Base-by-base conservation (phyloP, 495 filamentous ascomycete species). In the Pyronema domesticum region DNA sequence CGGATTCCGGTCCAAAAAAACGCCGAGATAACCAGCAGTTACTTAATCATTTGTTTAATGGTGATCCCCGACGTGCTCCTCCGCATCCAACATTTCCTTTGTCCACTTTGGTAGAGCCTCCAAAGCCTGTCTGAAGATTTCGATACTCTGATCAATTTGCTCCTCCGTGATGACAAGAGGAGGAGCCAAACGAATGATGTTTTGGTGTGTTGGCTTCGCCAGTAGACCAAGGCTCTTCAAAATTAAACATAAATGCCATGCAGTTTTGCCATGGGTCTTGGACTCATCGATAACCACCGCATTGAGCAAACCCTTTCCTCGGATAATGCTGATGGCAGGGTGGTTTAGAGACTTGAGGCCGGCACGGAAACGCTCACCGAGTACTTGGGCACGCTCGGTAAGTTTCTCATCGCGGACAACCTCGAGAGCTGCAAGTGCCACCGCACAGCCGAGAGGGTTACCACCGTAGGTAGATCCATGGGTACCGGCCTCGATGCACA, bases 171-270 rank as follows among this genome's bases (percentile, higher is more conserved):
- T 89, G 36, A 89, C 82, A 51, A 94, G 68, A 36, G 88, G 84
- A 53, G 88, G 88, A 37, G 93, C 87, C 55, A 95, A 88, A 11
- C 89, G 81, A 50, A 95, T 96, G 70, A 96, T 96, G 67, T 96
- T 95, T 61, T 94, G 80, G 69, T 98, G 91, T 36, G 93, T 99
- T 8, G 93, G 93, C 77, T 99, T 99, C 55, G 91, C 91, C 77
- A 98, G 68, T 53, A 98, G 71, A 46, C 91, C 91, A 76, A 95
- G 96, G 68, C 81, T 79, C 76, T 96, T 96, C 72, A 96, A 76
- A 66, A 95, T 65, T 73, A 98, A 79, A 66, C 93, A 98, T 53
- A 98, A 71, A 68, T 98, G 89, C 91, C 91, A 98, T n/a, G 93
- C 89, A 40, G 79, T 81, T 68, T 87, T 83, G 13, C 88, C 88